Percentiles rank a stretch among this genome's conserved stretches.
Conservation (phyloP, 148 eudicot genomes). For the Talinum fruticosum region DNA sequence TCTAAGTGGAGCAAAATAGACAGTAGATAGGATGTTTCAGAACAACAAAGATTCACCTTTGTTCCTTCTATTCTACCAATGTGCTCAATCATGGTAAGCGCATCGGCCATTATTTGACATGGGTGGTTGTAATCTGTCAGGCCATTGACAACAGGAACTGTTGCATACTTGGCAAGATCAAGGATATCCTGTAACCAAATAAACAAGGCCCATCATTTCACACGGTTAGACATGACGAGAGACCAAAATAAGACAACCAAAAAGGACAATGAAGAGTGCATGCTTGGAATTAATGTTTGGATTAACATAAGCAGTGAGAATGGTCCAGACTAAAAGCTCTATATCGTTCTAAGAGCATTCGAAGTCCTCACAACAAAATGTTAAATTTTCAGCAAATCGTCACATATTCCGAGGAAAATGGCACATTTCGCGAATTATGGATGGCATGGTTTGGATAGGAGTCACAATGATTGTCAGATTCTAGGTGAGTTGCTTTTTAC, state of each 20-base stretch:
- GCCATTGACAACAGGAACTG: conserved; percentile 87
- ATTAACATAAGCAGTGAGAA: neutral
- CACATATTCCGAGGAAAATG: too few species aligned
- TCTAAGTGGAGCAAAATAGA: neutral
- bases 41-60: conserved; percentile 48
- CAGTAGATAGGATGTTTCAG: neutral
- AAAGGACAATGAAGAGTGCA: neutral
- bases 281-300: neutral
- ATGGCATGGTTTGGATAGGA: too few species aligned
- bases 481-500: too few species aligned
- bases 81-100: conserved; percentile 89
- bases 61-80: conserved; percentile 85
- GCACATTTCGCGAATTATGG: too few species aligned
- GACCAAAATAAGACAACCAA: neutral
- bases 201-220: conserved; percentile 12
- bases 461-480: too few species aligned
- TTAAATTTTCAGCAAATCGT: neutral
- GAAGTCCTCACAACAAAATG: neutral
- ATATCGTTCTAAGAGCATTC: neutral
- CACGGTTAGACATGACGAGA: neutral
- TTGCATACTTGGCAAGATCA: conserved; percentile 78
- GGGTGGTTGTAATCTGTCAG: conserved; percentile 96
- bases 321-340: neutral
- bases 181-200: conserved; percentile 67
- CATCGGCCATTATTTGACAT: conserved; percentile 98